Percentiles rank a stretch among this genome's conserved stretches.
These are phyloP conservation scores for Hypocrella siamensis DNA, from an alignment of 2,329 filamentous ascomycete species.

Conservation along the genomic window DNA sequence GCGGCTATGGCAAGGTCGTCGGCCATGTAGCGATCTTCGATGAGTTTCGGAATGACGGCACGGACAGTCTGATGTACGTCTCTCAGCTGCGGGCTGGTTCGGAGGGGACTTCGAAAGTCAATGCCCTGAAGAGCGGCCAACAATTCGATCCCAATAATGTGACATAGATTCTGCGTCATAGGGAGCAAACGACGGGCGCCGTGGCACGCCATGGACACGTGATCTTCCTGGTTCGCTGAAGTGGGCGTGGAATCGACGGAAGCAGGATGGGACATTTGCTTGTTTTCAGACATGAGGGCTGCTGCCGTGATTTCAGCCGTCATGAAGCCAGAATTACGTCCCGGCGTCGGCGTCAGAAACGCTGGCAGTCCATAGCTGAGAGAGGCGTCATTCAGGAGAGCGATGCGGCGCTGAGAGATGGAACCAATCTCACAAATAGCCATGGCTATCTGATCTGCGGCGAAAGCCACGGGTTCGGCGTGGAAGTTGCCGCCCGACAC, in stretches of 20 bases:
- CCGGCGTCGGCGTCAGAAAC: slow-evolving; percentile 1
- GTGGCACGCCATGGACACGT: slow-evolving; percentile 1
- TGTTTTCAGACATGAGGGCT: slow-evolving; percentile 1
- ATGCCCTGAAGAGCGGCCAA: not conserved
- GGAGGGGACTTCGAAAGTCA: not conserved
- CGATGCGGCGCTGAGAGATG: not conserved
- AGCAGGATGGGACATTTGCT: slow-evolving; percentile 1
- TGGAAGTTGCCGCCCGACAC: slow-evolving; percentile 1
- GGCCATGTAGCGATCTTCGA: slow-evolving; percentile 1
- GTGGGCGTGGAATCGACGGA: slow-evolving; percentile 1
- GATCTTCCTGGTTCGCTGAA: slow-evolving; percentile 1
- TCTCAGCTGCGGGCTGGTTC: not conserved
- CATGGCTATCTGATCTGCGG: not conserved
- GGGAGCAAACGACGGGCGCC: not conserved
- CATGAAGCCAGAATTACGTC: slow-evolving; percentile 1
- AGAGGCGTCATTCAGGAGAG: not conserved
- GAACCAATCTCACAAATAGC: slow-evolving; percentile 1
- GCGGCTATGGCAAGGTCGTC: not conserved
- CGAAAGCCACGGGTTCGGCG: not conserved
- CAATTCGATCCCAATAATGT: not conserved
- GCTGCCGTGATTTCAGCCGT: not conserved
- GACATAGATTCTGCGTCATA: not conserved
- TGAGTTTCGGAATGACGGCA: not conserved
- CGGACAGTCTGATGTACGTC: not conserved
- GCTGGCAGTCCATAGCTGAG: slow-evolving; percentile 1